Evolutionary conservation across 257 asterid species (phyloP), one percentile per base, ranked within the genome.

Genomic region (Rubia yunnanensis): DNA sequence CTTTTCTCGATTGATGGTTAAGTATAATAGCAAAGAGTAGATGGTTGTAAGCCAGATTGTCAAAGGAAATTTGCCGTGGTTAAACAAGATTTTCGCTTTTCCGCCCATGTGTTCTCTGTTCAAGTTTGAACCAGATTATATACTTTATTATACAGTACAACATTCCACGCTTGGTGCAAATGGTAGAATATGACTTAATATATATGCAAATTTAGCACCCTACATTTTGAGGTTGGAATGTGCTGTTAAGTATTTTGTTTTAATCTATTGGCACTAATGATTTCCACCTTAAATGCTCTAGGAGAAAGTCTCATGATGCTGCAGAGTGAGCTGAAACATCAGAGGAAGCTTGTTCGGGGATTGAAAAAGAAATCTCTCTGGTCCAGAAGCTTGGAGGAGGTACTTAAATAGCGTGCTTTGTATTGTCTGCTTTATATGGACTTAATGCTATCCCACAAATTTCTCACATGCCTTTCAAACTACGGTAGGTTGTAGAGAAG

Each of bases 361-460:
- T 83, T 94, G 86, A 83, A 86, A 80, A 94, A 85, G 95, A 94
- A 91, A 81, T 94, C 96, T 66, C 95, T 94, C 72, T 94, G 99
- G 99, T 81, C 96, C 36, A 94, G 91, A 81, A 81, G 83, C 71
- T 79, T 86, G 88, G 99, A 86, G 76, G 98, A 94, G 99, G 99
- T 94, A 84, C 65, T 53, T 69, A 22, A 68, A 54, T 68, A 63
- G 65, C 54, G 65, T 30, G 13, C 50, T 62, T 66, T 6, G 1
- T 67, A 59, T 46, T 52, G 50, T 52, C 55, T 60, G 50, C 3
- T 18, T 15, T 9, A 7, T 35, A n/a, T n/a, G n/a, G n/a, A n/a
- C n/a, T n/a, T n/a, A n/a, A n/a, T n/a, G n/a, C n/a, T n/a, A n/a
- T n/a, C n/a, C n/a, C n/a, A n/a, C n/a, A n/a, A n/a, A n/a, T 48